Evolutionary conservation across 1,284 basidiomycete genomes (phyloP).

Genomic region (Leccinum solheimii): DNA sequence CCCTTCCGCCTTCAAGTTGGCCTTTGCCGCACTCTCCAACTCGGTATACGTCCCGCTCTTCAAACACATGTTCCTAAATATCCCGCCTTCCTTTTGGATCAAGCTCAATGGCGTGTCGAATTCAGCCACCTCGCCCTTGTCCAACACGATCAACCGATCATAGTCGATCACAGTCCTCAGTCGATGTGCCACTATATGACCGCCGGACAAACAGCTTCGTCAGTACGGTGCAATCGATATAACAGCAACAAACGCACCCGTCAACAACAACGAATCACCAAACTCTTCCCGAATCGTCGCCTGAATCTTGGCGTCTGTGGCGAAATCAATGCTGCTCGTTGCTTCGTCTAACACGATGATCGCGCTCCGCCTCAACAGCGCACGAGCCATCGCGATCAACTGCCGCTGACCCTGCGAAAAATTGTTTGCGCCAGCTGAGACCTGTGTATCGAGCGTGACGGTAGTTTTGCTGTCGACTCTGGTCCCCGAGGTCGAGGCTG

Average conservation of each 20-base stretch:
- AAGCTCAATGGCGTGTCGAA: conserved; percentile 82
- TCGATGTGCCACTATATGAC: conserved; percentile 48
- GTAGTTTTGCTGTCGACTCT: conserved; percentile 40
- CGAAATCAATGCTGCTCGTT: conserved; percentile 61
- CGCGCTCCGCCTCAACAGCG: conserved; percentile 59
- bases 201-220: not conserved
- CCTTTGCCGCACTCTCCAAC: conserved; percentile 60
- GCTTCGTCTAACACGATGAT: conserved; percentile 76
- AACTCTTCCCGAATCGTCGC: conserved; percentile 68
- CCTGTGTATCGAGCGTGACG: conserved; percentile 56
- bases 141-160: conserved; percentile 68
- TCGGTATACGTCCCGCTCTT: conserved; percentile 79
- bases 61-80: conserved; percentile 80
- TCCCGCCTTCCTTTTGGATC: conserved; percentile 69
- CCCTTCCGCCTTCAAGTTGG: conserved; percentile 38
- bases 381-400: conserved; percentile 66
- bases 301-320: conserved; percentile 65
- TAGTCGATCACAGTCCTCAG: conserved; percentile 61
- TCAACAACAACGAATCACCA: conserved; percentile 46
- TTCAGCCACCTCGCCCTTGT: conserved; percentile 66
- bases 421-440: conserved; percentile 67
- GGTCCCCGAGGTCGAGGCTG: conserved; percentile 23
- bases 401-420: conserved; percentile 76
- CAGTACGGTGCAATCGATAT: not conserved
- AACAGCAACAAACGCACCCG: conserved; percentile 34